Percentiles rank a stretch among this genome's conserved stretches.
phyloP scores from a whole-genome alignment of 768 basidiomycete genomes.

The Serendipita vermifera region DNA sequence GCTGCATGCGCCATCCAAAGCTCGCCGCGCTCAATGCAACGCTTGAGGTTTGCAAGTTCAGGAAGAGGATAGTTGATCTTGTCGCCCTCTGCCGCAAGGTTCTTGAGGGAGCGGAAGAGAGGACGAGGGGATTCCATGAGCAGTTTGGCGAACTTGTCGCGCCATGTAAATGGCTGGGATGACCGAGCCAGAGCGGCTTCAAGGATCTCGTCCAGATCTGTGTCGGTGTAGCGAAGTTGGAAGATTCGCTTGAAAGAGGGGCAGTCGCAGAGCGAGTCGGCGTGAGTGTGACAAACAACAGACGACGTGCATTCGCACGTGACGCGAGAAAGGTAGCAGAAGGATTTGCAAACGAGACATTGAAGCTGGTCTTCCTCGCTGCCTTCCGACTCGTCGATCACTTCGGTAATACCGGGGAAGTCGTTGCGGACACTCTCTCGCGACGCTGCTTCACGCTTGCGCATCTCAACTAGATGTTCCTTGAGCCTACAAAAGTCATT shows the following conservation, averaged over 20 bases:
- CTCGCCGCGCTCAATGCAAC: conserved; percentile 67
- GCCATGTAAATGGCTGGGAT: conserved; percentile 62
- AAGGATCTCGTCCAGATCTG: conserved; percentile 56
- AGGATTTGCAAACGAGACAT: conserved; percentile 82
- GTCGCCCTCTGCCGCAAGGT: conserved; percentile 79
- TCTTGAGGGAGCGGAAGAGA: conserved; percentile 59
- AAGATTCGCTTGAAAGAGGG: conserved; percentile 43
- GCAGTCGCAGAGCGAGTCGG: conserved; percentile 60
- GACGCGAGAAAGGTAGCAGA: conserved; percentile 91
- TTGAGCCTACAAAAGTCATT: conserved; percentile 51
- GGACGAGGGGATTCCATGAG: conserved; percentile 61
- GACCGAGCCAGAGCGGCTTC: conserved; percentile 58
- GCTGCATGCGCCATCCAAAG: conserved; percentile 80
- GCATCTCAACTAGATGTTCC: conserved; percentile 78
- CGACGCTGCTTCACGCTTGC: conserved; percentile 59
- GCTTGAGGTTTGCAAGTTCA: conserved; percentile 58
- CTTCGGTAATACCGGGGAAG: conserved; percentile 43
- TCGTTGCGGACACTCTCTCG: conserved; percentile 49
- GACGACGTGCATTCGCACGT: conserved; percentile 59
- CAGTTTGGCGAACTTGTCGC: conserved; percentile 48
- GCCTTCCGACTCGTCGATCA: conserved; percentile 63
- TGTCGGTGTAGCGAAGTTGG: conserved; percentile 71
- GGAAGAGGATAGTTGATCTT: conserved; percentile 63
- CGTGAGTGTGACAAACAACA: conserved; percentile 80
- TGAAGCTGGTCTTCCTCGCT: conserved; percentile 88